Base-by-base conservation (phyloP, 208 protist species). In the Trypanosoma vivax region DNA sequence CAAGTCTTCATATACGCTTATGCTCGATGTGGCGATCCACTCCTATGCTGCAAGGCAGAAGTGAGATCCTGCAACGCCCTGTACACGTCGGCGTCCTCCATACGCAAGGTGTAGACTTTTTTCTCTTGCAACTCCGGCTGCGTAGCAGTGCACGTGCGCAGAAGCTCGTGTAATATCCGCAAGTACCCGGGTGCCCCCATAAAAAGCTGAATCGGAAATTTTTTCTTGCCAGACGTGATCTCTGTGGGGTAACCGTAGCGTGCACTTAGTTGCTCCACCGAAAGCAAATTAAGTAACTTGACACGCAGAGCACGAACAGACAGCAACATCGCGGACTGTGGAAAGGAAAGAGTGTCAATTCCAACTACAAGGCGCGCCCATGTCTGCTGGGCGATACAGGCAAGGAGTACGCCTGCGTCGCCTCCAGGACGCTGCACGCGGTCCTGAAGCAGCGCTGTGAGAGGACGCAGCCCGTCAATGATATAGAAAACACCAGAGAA, bases 161-260 rank as follows among this genome's bases (percentile, higher is more conserved):
- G 39, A 6, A 87, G 30, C 5, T 45, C 48, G n/a, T 50, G 45
- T 10, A 92, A 35, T 3, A 55, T 25, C 0, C 68, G 50, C 23
- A 92, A 37, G 43, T 86, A 92, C 4, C 83, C 83, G 0, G 83
- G 83, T 24, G 69, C 65, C 13, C 83, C 79, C 9, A 87, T 61
- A 46, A 92, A 81, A 4, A 77, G 4, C 14, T 70, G 53, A n/a
- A 81, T 3, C 4, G 68, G 33, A 57, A 79, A 82, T 25, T 55
- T 35, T 40, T 51, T 49, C 1, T 34, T 55, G 0, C 49, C 29
- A 35, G 54, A 79, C n/a, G 34, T 37, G 21, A 85, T 54, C 21
- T 6, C 33, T 50, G 43, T 0, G 64, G 80, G 39, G 70, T 64
- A 37, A 38, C 56, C 33, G 24, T 43, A 54, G 19, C 37, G 24